Conservation (phyloP, 176 grass and related monocot species). For the Chrysopogon serrulatus region DNA sequence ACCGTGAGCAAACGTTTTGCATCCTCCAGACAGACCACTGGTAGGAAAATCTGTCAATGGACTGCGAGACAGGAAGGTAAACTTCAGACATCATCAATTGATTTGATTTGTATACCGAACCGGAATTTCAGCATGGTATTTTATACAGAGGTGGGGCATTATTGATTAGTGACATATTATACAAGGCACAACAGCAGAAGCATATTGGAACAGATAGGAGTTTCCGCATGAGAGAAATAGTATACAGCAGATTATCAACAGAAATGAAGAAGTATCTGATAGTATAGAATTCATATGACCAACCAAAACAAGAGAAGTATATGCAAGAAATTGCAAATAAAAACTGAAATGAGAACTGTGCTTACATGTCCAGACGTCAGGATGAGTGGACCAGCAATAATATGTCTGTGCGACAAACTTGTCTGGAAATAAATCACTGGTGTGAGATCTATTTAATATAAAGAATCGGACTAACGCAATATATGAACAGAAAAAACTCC, state of each 20-base stretch:
- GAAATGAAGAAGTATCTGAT: neutral
- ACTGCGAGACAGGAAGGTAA: neutral
- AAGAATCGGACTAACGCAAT: neutral
- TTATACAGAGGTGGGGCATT: neutral
- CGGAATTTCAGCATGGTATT: neutral
- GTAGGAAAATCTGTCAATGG: neutral
- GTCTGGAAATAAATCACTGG: neutral
- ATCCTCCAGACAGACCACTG: neutral
- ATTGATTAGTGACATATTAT: neutral
- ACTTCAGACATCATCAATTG: neutral
- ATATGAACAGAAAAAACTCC: neutral
- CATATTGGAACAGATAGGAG: neutral
- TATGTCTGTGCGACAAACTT: neutral
- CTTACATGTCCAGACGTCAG: neutral
- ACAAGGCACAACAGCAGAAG: neutral
- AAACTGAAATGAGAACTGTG: neutral
- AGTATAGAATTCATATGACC: neutral
- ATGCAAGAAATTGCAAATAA: neutral
- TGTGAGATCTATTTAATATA: neutral
- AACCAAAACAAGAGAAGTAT: neutral
- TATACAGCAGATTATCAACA: neutral
- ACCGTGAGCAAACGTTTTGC: neutral
- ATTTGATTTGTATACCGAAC: neutral
- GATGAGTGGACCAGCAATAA: conserved; percentile 5
- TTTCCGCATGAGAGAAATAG: neutral